These are phyloP conservation scores for Flammula alnicola DNA, from an alignment of 1,284 basidiomycete species.

Conservation along the genomic window DNA sequence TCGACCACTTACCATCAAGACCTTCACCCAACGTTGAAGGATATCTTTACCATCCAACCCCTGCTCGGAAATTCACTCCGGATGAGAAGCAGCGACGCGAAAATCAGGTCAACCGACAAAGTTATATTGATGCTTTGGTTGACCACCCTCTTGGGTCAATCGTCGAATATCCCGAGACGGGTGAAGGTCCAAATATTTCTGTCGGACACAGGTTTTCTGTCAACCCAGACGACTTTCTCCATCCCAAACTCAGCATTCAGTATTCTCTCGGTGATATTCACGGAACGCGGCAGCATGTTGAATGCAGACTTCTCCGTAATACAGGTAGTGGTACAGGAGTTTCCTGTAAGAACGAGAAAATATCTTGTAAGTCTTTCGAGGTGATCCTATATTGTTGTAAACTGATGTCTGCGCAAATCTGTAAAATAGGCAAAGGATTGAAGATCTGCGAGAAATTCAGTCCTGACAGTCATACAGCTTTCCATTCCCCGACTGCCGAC, in stretches of 20 bases:
- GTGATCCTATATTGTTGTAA: not conserved
- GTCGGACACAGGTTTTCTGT: slow-evolving; percentile 10
- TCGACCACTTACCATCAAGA: too few relatives aligned
- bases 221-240: slow-evolving; percentile 12
- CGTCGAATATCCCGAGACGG: slow-evolving; percentile 10
- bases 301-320: not conserved
- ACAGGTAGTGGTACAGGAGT: not conserved
- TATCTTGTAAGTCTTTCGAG: not conserved
- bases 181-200: not conserved
- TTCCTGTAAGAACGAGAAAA: not conserved
- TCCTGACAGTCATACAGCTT: not conserved
- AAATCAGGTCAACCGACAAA: slow-evolving; percentile 5
- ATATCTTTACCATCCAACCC: too few relatives aligned
- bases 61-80: too few relatives aligned
- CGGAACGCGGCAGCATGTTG: slow-evolving; percentile 10
- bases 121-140: slow-evolving; percentile 6
- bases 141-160: not conserved
- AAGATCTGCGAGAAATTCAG: slow-evolving; percentile 8
- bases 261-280: slow-evolving; percentile 24
- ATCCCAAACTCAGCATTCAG: slow-evolving; percentile 25
- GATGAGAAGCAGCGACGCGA: too few relatives aligned
- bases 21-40: too few relatives aligned
- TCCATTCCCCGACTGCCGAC: slow-evolving; percentile 5
- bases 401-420: too few relatives aligned
- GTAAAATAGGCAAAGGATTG: slow-evolving; percentile 7